Evolutionary conservation across 768 basidiomycete species (phyloP), one percentile per base, ranked within the genome.

Genomic region (Paxillus rubicundulus): DNA sequence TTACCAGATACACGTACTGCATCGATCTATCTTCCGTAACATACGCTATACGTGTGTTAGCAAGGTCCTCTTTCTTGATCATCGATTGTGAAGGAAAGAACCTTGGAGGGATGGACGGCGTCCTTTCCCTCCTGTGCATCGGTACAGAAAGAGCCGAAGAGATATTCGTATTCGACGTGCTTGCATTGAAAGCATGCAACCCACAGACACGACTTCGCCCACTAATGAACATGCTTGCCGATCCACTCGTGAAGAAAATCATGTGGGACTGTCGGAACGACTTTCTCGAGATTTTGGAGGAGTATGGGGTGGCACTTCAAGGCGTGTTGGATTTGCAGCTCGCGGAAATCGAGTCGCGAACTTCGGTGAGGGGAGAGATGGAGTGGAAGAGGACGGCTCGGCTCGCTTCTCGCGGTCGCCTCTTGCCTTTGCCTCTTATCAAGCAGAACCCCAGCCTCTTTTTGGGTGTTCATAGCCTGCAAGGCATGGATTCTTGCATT

Each of bases 261-360:
- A 70, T 74, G 54, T 77, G 72, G 69, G 76, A 77, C 55, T 74
- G 74, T 10, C 65, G 75, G 2, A 70, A 69, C 59, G 76, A 77
- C 57, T 73, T 61, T 58, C 58, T 69, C 32, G 75, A 76, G 53
- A 61, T 77, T 3, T 55, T 27, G 9, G 47, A 62, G 16, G 44
- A 55, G 1, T 71, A 71, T 30, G 63, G 64, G 2, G 59, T 72
- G 20, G 24, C 44, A 0, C 54, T 77, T 20, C 55, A 60, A 9
- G 64, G 66, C 13, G 66, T 77, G 9, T 52, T 77, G 10, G 76
- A 77, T 53, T 64, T 77, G 27, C 75, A 76, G 51, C 61, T 77
- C 13, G 76, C 67, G 2, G 76, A 76, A 52, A 65, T 74, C 47
- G 49, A 56, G 30, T 69, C 68, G 0, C 68, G 72, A 20, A 7